phyloP scores from a whole-genome alignment of 176 grass and related monocot genomes.

The sorghum (Sorghum bicolor) region DNA sequence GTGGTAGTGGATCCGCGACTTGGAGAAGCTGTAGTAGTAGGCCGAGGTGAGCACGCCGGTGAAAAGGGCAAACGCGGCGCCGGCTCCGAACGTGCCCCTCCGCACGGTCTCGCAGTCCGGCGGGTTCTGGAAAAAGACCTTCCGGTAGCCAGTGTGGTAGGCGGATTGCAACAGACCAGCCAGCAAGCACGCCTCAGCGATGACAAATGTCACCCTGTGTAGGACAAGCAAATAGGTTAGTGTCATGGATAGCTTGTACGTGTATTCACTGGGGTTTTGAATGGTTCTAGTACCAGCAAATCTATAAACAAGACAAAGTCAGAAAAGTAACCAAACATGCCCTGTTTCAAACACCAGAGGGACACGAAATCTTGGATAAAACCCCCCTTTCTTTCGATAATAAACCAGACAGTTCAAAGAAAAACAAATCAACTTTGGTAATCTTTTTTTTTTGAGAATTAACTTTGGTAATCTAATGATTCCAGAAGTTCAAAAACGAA shows the following conservation, averaged over 20 bases:
- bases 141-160: constrained; percentile 79
- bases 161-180: constrained; percentile 71
- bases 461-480: neutral
- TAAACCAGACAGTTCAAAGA: neutral
- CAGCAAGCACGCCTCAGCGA: constrained; percentile 72
- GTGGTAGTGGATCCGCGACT: constrained; percentile 25
- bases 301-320: neutral
- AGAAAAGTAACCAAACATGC: neutral
- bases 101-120: constrained; percentile 65
- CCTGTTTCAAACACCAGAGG: neutral
- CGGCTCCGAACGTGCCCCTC: constrained; percentile 68
- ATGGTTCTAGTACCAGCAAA: neutral
- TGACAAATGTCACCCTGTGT: constrained; percentile 70
- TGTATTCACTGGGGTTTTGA: neutral
- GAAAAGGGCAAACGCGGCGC: constrained; percentile 69
- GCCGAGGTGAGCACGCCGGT: constrained; percentile 60
- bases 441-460: no score
- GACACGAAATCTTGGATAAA: neutral
- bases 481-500: neutral
- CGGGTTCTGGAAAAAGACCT: constrained; percentile 40
- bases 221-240: neutral
- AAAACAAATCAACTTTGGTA: neutral
- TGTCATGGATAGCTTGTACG: neutral
- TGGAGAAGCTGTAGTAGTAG: constrained; percentile 75
- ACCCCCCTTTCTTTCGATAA: neutral